Conservation (phyloP, 2,329 filamentous ascomycete species). For the Aspergillus hortae region DNA sequence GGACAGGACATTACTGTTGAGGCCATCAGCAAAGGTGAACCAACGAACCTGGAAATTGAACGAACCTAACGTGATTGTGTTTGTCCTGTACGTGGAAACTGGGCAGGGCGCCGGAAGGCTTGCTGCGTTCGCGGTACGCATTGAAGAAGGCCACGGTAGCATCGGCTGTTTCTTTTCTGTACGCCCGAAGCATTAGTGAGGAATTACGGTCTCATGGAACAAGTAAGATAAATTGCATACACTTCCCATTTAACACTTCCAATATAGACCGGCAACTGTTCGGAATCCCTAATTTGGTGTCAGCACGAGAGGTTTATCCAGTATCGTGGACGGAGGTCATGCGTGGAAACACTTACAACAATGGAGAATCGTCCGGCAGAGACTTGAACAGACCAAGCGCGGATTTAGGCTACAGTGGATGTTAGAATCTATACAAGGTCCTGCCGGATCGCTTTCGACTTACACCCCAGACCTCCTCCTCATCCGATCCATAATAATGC, state of each 20-base stretch:
- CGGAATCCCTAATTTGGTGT: neutral
- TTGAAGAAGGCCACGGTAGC: constrained; percentile 5
- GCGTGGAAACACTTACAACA: neutral
- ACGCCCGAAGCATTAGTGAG: neutral
- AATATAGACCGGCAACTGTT: constrained; percentile 4
- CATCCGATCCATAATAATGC: constrained; percentile 4
- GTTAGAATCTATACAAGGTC: neutral
- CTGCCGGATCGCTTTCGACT: neutral
- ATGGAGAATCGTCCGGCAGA: neutral
- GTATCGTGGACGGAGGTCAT: neutral
- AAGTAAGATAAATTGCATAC: neutral
- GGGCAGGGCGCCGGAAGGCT: neutral
- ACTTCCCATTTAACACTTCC: constrained; percentile 7
- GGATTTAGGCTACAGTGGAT: neutral
- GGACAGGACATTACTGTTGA: neutral
- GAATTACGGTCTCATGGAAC: no score
- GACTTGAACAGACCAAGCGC: neutral
- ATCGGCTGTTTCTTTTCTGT: constrained; percentile 3
- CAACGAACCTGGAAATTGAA: neutral
- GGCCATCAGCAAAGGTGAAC: neutral
- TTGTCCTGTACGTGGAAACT: constrained; percentile 1
- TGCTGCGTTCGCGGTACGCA: constrained; percentile 2
- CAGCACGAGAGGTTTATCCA: neutral
- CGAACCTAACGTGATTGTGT: neutral
- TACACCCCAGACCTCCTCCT: constrained; percentile 6